A percentile compares a stretch with the other conserved stretches of the same genome.
Evolutionary conservation across 2,329 filamentous ascomycete species (phyloP).

Genomic region (Pseudohalonectria lignicola): DNA sequence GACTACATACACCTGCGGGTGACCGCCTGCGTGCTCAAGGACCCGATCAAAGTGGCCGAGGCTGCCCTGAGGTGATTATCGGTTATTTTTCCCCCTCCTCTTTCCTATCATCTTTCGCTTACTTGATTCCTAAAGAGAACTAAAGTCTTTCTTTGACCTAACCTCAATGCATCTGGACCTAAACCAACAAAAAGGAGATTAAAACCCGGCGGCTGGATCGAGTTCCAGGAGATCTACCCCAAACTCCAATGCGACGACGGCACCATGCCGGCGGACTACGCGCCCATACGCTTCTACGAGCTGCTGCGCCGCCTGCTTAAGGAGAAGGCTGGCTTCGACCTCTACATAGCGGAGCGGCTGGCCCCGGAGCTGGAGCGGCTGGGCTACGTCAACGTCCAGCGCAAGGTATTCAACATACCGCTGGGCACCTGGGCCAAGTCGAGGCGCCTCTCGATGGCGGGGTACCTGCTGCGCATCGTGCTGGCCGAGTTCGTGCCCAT

Average conservation of each 20-base stretch:
- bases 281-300: conserved; percentile 19
- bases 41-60: conserved; percentile 35
- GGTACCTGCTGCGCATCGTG: conserved; percentile 27
- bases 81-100: conserved; percentile 8
- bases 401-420: conserved; percentile 29
- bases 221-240: conserved; percentile 33
- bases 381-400: conserved; percentile 31
- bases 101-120: no score
- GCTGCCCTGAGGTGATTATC: conserved; percentile 32
- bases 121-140: no score
- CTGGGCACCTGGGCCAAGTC: conserved; percentile 33
- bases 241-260: conserved; percentile 29
- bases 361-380: conserved; percentile 20
- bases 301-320: conserved; percentile 11
- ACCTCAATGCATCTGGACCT: no score
- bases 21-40: conserved; percentile 38
- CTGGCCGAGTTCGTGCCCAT: conserved; percentile 26
- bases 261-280: conserved; percentile 28
- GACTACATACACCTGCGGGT: conserved; percentile 51
- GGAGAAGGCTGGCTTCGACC: conserved; percentile 25
- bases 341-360: conserved; percentile 17
- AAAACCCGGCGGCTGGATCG: conserved; percentile 37
- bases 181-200: no score
- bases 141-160: no score
- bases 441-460: conserved; percentile 24